A percentile compares a stretch with the other conserved stretches of the same genome.
Evolutionary conservation across 2,329 filamentous ascomycete genomes (phyloP).

Genomic region (Nemania sp.): DNA sequence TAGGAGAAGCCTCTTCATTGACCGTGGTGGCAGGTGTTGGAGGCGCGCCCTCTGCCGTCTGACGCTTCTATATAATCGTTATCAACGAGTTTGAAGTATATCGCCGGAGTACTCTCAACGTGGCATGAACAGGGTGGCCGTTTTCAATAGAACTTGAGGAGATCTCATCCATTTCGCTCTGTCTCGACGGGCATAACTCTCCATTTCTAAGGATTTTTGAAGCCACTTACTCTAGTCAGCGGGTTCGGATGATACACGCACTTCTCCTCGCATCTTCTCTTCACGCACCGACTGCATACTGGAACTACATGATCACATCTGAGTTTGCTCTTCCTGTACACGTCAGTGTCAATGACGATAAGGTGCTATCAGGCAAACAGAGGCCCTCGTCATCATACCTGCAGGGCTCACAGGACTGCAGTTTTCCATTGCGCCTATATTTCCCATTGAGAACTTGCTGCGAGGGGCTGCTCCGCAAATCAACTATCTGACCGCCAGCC

Average conservation of each 20-base stretch:
- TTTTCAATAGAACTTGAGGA: background rate
- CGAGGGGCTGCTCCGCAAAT: conserved; percentile 41
- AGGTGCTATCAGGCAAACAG: conserved; percentile 30
- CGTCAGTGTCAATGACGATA: conserved; percentile 41
- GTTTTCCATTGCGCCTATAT: conserved; percentile 53
- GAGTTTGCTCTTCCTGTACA: conserved; percentile 51
- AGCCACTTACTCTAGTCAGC: conserved; percentile 49
- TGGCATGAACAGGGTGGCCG: background rate
- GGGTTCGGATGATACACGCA: conserved; percentile 54
- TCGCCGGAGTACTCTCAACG: background rate
- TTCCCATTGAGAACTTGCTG: conserved; percentile 46
- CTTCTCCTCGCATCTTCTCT: conserved; percentile 46
- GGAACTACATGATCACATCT: conserved; percentile 54
- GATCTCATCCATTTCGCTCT: conserved; percentile 10
- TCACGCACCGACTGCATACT: conserved; percentile 51
- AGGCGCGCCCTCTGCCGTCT: conserved; percentile 34
- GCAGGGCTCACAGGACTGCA: conserved; percentile 53
- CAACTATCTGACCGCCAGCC: conserved; percentile 47
- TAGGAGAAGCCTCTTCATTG: conserved; percentile 36
- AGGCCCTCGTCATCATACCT: conserved; percentile 40
- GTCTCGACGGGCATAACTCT: background rate
- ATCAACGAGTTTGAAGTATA: conserved; percentile 3
- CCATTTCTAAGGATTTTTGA: conserved; percentile 6
- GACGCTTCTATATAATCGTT: conserved; percentile 40
- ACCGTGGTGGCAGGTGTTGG: conserved; percentile 44